A percentile compares a stretch with the other conserved stretches of the same genome.
These are phyloP conservation scores for Podaxis sp. DNA, from an alignment of 768 basidiomycete species.

Conservation along the genomic window DNA sequence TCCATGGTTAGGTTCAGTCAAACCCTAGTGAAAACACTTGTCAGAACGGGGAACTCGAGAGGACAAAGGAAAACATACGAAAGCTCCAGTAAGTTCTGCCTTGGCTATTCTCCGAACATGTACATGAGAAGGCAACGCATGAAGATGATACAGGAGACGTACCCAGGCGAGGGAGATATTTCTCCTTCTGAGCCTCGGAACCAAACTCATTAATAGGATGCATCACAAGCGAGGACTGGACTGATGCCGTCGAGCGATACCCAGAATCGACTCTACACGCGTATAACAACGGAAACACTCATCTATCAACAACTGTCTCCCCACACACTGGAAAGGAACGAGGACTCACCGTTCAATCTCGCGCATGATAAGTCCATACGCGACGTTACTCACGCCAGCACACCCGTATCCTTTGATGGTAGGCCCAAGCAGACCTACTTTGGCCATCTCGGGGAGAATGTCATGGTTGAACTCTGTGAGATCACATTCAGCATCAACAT, in stretches of 20 bases:
- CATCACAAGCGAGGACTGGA: slow-evolving; percentile 97
- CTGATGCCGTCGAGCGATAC: slow-evolving; percentile 92
- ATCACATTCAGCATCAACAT: background rate
- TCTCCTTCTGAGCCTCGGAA: slow-evolving; percentile 85
- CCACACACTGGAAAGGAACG: background rate
- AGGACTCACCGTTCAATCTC: slow-evolving; percentile 81
- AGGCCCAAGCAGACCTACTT: slow-evolving; percentile 85
- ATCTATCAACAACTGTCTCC: background rate
- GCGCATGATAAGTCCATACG: slow-evolving; percentile 91
- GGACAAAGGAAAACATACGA: slow-evolving; percentile 53
- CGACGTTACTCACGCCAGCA: slow-evolving; percentile 87
- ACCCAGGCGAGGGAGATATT: slow-evolving; percentile 85
- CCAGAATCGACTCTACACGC: slow-evolving; percentile 84
- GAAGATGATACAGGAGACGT: slow-evolving; percentile 16
- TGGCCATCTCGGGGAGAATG: slow-evolving; percentile 89
- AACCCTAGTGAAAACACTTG: slow-evolving; percentile 51
- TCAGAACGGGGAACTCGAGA: background rate
- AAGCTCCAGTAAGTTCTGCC: slow-evolving; percentile 89
- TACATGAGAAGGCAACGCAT: background rate
- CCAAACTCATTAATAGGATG: slow-evolving; percentile 91
- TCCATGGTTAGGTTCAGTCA: slow-evolving; percentile 96
- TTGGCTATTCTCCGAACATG: slow-evolving; percentile 46
- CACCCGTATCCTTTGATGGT: slow-evolving; percentile 95
- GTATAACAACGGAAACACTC: background rate
- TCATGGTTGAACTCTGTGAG: slow-evolving; percentile 68